Evolutionary conservation across 1,284 basidiomycete species (phyloP), one percentile per base, ranked within the genome.

Genomic region (Agaricales sp.): DNA sequence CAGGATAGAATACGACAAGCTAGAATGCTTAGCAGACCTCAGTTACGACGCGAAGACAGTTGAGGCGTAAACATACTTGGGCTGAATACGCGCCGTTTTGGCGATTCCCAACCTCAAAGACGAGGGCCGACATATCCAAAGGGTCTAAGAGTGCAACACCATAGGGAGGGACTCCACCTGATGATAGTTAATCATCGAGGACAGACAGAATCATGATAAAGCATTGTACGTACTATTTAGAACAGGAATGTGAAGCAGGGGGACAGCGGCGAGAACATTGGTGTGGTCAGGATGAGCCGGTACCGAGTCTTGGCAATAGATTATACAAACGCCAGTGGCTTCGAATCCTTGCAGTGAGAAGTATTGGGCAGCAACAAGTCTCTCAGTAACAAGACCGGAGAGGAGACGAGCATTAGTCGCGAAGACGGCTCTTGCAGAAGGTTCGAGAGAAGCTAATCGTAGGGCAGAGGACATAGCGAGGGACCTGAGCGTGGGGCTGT

Each of bases 321-420:
- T 52, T 45, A 71, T 59, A 26, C 62, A 66, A 49, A 71, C 60
- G 1, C 71, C 74, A 6, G 58, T 60, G 2, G 62, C 60, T 45
- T 63, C 61, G 16, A 63, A 58, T 1, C 58, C 60, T 14, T 59
- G 48, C 3, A 69, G 53, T n/a, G 69, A 63, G 52, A 69, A 58
- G 55, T 71, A 77, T 22, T 71, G 56, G 1, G 73, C 73, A 4
- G 61, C 61, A 18, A 69, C 65, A 12, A 76, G 62, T 2, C 72
- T 73, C 57, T 76, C 74, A 1, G 74, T 74, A 47, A 76, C 72
- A 4, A 77, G 67, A 54, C 73, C 75, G 24, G 73, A 75, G 18
- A 76, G 53, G 2, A 77, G 57, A 19, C 75, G 70, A 13, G 73
- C 63, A 23, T 65, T 60, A 24, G 69, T 69, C 3, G 70, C 69